Evolutionary conservation across 305 asterid genomes (phyloP), one percentile per base, ranked within the genome.

Genomic region (Euphrasia arctica): DNA sequence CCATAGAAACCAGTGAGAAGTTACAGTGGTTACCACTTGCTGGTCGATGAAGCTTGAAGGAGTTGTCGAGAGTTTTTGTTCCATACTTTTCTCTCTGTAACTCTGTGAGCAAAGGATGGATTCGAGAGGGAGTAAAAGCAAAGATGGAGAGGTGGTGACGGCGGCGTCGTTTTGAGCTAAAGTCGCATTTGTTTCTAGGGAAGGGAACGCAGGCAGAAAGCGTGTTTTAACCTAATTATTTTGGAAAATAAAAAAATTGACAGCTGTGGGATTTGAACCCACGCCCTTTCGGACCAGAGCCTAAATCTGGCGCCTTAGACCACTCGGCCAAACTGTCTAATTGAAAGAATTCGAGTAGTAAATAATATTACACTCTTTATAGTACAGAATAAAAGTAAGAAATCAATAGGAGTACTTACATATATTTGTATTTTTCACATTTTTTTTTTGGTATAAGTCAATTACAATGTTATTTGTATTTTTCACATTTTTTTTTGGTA

Each of bases 301-400:
- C 87, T 87, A 85, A 90, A 87, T 83, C 86, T 83, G 93, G 92
- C 91, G 89, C 91, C 95, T 82, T 85, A 84, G 90, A 87, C 97
- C 97, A 89, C 96, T 89, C 97, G 97, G 95, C 97, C 97, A 91
- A 91, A 89, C 95, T 83, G 95, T 86, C 93, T 18, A 18, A 18
- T 18, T 18, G 22, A 18, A 18, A 18, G 22, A 18, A 18, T 18
- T 18, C 22, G 22, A 18, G 22, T 18, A 18, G 22, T 18, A 18
- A 18, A 18, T 18, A 18, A 18, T 18, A 18, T 18, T 18, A 18
- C 22, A 18, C 22, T 18, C 22, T 18, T 18, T 18, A 18, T 18
- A 18, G 22, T 18, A 18, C 22, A 18, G 22, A 18, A 18, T 18
- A 18, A 18, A 18, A 18, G 22, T 18, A 18, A 18, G 22, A 18